A percentile compares a stretch with the other conserved stretches of the same genome.
phyloP scores from a whole-genome alignment of 371 early-diverging fungal species.

The Mortierella sp. region DNA sequence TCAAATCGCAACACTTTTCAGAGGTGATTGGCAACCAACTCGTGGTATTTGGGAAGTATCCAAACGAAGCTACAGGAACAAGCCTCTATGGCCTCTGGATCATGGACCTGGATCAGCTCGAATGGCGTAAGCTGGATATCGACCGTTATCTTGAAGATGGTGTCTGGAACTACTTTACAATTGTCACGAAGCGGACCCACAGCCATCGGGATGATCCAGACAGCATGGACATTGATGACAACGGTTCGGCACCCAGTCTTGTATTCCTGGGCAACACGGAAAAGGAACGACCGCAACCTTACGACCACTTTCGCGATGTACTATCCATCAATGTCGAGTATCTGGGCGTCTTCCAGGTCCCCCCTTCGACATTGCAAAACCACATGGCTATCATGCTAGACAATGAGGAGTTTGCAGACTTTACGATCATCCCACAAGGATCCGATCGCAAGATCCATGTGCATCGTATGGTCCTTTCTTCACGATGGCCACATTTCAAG shows the following conservation, averaged over 20 bases:
- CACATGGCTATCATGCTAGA: constrained; percentile 67
- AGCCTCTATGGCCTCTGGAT: constrained; percentile 71
- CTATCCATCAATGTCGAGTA: constrained; percentile 68
- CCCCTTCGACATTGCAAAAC: constrained; percentile 54
- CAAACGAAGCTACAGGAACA: constrained; percentile 45
- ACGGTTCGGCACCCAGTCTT: constrained; percentile 37
- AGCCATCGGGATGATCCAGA: constrained; percentile 11
- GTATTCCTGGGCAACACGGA: constrained; percentile 69
- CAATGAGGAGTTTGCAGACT: constrained; percentile 70
- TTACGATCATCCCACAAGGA: constrained; percentile 62
- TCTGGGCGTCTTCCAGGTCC: constrained; percentile 67
- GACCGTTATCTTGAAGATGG: constrained; percentile 63
- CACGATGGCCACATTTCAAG: constrained; percentile 80
- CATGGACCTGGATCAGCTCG: constrained; percentile 69
- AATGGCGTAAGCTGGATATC: constrained; percentile 70
- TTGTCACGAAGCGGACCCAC: constrained; percentile 43
- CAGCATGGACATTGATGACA: constrained; percentile 17
- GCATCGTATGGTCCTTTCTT: constrained; percentile 71
- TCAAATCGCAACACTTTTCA: constrained; percentile 75
- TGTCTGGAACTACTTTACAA: constrained; percentile 75
- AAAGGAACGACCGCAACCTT: constrained; percentile 65
- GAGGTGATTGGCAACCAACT: constrained; percentile 71
- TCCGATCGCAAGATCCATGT: constrained; percentile 64
- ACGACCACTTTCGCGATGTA: constrained; percentile 70
- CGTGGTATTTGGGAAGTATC: constrained; percentile 68